Percentiles rank a stretch among this genome's conserved stretches.
phyloP scores from a whole-genome alignment of 2,329 filamentous ascomycete genomes.

The Gyromitra esculenta region DNA sequence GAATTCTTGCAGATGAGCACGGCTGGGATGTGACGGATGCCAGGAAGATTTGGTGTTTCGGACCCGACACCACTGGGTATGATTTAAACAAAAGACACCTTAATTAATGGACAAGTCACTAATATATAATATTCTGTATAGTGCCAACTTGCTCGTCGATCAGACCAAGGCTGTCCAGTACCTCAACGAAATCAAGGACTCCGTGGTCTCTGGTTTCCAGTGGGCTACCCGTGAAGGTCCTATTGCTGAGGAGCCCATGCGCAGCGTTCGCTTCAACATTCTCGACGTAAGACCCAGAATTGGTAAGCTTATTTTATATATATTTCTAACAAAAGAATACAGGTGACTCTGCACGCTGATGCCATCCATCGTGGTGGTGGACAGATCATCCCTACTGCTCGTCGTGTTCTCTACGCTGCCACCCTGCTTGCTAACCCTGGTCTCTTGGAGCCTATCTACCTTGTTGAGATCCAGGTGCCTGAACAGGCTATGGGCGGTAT shows the following conservation, averaged over 20 bases:
- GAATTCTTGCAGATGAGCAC: slow-evolving; percentile 93
- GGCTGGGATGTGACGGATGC: slow-evolving; percentile 99
- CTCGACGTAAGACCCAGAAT: slow-evolving; percentile 73
- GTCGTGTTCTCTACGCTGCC: slow-evolving; percentile 96
- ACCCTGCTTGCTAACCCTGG: slow-evolving; percentile 88
- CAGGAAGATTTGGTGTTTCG: slow-evolving; percentile 99
- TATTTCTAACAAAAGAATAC: slow-evolving; percentile 9
- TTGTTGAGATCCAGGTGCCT: slow-evolving; percentile 98
- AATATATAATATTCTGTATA: slow-evolving; percentile 59
- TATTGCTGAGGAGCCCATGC: slow-evolving; percentile 97
- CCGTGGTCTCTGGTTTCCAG: slow-evolving; percentile 99
- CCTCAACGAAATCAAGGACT: slow-evolving; percentile 99
- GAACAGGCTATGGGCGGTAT: slow-evolving; percentile 99
- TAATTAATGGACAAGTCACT: background rate
- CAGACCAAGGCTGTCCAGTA: slow-evolving; percentile 99
- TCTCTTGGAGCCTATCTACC: slow-evolving; percentile 96
- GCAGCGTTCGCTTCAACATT: slow-evolving; percentile 96
- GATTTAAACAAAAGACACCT: background rate
- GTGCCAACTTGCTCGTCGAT: slow-evolving; percentile 98
- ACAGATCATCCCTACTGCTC: slow-evolving; percentile 96
- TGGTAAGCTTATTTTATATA: background rate
- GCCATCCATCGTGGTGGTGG: slow-evolving; percentile 99
- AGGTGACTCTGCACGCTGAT: slow-evolving; percentile 94
- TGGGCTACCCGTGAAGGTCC: slow-evolving; percentile 99
- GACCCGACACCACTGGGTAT: slow-evolving; percentile 81